These are phyloP conservation scores for Quercus lobata DNA, from an alignment of 331 rosid genomes.

Conservation along the genomic window DNA sequence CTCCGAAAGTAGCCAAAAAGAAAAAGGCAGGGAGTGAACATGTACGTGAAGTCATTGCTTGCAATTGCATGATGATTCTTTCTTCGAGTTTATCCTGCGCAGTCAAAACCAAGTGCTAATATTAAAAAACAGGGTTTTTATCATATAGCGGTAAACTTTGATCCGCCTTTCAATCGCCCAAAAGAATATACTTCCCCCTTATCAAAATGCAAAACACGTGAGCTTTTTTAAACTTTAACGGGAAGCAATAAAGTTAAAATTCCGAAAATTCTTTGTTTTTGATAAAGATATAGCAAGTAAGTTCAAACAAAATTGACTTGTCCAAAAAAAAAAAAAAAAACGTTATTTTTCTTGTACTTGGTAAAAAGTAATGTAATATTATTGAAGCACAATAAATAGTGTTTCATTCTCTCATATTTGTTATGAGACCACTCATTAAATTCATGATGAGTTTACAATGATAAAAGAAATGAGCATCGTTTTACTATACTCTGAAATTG, in stretches of 20 bases:
- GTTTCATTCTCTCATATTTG: fast-evolving
- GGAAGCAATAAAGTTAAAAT: background rate
- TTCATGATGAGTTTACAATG: no score
- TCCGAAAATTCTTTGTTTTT: background rate
- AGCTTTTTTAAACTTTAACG: background rate
- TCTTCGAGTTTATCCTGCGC: background rate
- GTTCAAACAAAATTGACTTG: no score
- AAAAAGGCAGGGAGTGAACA: no score
- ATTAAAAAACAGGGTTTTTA: background rate
- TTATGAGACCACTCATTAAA: no score
- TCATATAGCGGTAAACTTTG: background rate
- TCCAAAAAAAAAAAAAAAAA: no score
- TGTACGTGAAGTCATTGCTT: slow-evolving; percentile 27
- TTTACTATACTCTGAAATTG: no score
- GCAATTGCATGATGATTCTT: background rate
- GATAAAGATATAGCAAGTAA: background rate
- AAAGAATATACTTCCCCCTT: background rate
- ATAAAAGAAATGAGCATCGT: no score
- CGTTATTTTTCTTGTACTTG: no score
- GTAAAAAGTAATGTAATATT: no score
- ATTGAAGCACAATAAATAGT: fast-evolving
- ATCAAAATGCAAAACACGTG: slow-evolving; percentile 12
- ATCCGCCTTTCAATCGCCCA: background rate
- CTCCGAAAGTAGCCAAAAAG: no score
- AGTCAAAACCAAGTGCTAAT: background rate